Percentiles rank a stretch among this genome's conserved stretches.
Evolutionary conservation across 108 stramenopile species (phyloP).

Genomic region (Conticribra guillardii): DNA sequence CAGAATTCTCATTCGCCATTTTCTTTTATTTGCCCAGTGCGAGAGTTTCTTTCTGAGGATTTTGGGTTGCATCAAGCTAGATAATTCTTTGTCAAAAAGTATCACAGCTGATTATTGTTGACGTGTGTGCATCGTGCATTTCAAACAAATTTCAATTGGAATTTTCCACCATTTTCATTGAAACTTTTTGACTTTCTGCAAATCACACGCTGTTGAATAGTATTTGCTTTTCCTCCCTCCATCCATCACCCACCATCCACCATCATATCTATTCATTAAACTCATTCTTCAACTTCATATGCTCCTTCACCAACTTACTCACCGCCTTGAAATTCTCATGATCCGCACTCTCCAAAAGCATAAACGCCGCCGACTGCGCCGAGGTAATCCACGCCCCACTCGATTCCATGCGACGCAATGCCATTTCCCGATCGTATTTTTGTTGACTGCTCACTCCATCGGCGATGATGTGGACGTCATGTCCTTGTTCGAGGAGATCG

Average conservation of each 20-base stretch:
- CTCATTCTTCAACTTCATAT: constrained; percentile 81
- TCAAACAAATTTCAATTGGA: too few relatives aligned
- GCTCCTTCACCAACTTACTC: constrained; percentile 83
- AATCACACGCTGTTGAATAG: too few relatives aligned
- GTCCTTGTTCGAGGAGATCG: constrained; percentile 85
- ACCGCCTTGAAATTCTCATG: constrained; percentile 87
- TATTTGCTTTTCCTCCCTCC: not conserved
- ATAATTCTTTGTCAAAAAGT: too few relatives aligned
- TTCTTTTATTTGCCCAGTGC: too few relatives aligned
- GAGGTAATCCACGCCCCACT: constrained; percentile 86
- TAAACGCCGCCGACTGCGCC: constrained; percentile 86
- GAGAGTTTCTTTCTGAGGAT: too few relatives aligned
- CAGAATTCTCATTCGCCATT: too few relatives aligned
- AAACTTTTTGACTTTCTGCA: too few relatives aligned
- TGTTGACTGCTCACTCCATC: constrained; percentile 90
- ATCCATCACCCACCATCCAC: not conserved
- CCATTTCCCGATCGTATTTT: constrained; percentile 79
- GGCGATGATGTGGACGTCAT: constrained; percentile 88
- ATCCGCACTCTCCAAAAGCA: constrained; percentile 84
- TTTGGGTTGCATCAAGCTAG: too few relatives aligned
- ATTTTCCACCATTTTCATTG: too few relatives aligned
- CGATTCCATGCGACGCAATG: constrained; percentile 75
- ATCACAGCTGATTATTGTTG: too few relatives aligned
- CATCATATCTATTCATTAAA: constrained; percentile 58
- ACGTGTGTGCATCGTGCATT: too few relatives aligned